Percentiles rank a stretch among this genome's conserved stretches.
Conservation (phyloP, 495 filamentous ascomycete genomes). For the Neurospora cerealis region DNA sequence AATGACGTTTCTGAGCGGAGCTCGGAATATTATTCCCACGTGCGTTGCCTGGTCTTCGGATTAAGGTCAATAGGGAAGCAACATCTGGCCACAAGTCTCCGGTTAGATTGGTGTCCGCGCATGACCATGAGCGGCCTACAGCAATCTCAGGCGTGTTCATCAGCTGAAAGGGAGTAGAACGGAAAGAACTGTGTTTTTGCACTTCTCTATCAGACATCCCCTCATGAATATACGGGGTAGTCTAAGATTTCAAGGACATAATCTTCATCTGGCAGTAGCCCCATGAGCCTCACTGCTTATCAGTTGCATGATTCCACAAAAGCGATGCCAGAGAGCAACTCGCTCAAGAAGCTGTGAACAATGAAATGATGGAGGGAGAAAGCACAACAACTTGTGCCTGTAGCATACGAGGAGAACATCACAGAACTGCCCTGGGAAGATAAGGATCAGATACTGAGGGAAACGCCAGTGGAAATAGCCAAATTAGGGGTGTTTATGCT, state of each 20-base stretch:
- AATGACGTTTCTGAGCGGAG: background rate
- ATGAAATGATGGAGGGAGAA: background rate
- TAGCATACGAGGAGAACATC: background rate
- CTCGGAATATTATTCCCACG: background rate
- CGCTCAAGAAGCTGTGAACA: background rate
- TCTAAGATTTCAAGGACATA: background rate
- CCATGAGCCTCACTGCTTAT: background rate
- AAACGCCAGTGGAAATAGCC: background rate
- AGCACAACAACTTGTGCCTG: background rate
- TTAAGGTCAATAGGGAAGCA: background rate
- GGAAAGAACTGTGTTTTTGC: background rate
- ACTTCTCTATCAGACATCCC: background rate
- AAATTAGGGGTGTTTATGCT: background rate
- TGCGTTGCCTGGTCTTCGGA: background rate
- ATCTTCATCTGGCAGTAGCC: background rate
- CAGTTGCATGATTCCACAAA: background rate
- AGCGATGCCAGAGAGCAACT: background rate
- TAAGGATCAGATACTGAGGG: background rate
- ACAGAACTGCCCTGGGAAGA: background rate
- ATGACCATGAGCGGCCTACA: background rate
- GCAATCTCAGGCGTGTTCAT: background rate
- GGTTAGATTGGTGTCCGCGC: background rate
- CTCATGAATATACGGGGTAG: background rate
- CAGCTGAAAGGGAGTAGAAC: background rate
- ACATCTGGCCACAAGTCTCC: background rate